Conservation (phyloP, 371 early-diverging fungal genomes). For the Mucor mucedo region DNA sequence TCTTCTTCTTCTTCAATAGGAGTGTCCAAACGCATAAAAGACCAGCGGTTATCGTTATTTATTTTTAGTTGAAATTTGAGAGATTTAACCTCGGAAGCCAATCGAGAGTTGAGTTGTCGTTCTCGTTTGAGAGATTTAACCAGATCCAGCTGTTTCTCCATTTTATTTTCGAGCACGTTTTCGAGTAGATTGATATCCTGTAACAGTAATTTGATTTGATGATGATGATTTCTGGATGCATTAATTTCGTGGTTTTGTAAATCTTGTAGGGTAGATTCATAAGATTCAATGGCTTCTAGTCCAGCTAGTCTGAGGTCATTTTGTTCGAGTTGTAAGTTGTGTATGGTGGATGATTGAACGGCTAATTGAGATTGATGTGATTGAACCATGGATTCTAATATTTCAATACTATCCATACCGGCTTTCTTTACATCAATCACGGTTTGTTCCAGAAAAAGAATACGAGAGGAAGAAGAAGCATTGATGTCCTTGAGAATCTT, state of each 20-base stretch:
- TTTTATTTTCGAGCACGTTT: conserved; percentile 21
- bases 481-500: conserved; percentile 6
- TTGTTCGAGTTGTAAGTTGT: conserved; percentile 7
- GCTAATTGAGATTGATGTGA: conserved; percentile 9
- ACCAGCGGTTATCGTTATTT: neutral
- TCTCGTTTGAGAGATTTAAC: conserved; percentile 5
- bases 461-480: neutral
- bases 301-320: conserved; percentile 23
- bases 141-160: conserved; percentile 17
- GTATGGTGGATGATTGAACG: conserved; percentile 1
- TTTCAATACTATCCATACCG: conserved; percentile 28
- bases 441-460: conserved; percentile 7
- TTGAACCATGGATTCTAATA: conserved; percentile 20
- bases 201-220: conserved; percentile 10
- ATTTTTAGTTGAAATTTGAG: conserved; percentile 17
- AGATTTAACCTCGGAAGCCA: conserved; percentile 19
- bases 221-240: conserved; percentile 11
- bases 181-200: conserved; percentile 26
- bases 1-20: conserved; percentile 28
- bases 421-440: conserved; percentile 18
- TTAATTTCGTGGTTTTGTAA: neutral
- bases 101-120: conserved; percentile 8
- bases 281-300: conserved; percentile 27
- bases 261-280: conserved; percentile 7
- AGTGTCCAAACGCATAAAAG: conserved; percentile 19